Evolutionary conservation across 805 yeast species (phyloP).

Genomic region (Torulaspora franciscae): DNA sequence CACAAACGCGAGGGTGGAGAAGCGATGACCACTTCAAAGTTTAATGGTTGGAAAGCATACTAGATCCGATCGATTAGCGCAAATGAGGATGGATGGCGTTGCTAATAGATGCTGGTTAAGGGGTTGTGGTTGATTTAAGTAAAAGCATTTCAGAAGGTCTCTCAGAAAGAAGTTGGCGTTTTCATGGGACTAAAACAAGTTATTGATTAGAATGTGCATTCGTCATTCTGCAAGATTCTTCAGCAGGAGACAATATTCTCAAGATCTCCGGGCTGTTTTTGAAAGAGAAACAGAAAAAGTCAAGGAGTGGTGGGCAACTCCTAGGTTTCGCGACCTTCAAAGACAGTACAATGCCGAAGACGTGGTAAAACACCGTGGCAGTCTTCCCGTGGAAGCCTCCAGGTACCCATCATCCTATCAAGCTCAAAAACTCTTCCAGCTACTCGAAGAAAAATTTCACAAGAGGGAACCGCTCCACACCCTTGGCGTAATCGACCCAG

Average conservation of each 20-base stretch:
- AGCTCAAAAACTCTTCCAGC: constrained; percentile 47
- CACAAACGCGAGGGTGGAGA: background rate
- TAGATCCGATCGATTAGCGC: background rate
- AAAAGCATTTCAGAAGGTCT: background rate
- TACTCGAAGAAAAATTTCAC: constrained; percentile 40
- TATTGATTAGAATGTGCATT: background rate
- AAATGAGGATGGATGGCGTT: background rate
- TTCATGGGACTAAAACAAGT: background rate
- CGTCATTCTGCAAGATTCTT: background rate
- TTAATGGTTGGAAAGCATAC: background rate
- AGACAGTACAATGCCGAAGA: constrained; percentile 51
- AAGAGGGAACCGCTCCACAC: constrained; percentile 49
- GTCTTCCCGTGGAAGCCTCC: constrained; percentile 34
- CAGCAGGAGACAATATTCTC: constrained; percentile 24
- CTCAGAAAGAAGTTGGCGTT: background rate
- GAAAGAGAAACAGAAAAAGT: constrained; percentile 36
- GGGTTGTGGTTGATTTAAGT: background rate
- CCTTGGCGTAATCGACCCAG: constrained; percentile 58
- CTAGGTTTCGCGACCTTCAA: constrained; percentile 43
- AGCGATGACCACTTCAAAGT: constrained; percentile 4
- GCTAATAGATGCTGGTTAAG: background rate
- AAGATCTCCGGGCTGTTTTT: constrained; percentile 33
- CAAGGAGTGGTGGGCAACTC: constrained; percentile 47
- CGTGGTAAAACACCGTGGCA: constrained; percentile 52
- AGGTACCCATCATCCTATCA: constrained; percentile 48